phyloP scores from a whole-genome alignment of 2,329 filamentous ascomycete species.

The Fusarium clavum region DNA sequence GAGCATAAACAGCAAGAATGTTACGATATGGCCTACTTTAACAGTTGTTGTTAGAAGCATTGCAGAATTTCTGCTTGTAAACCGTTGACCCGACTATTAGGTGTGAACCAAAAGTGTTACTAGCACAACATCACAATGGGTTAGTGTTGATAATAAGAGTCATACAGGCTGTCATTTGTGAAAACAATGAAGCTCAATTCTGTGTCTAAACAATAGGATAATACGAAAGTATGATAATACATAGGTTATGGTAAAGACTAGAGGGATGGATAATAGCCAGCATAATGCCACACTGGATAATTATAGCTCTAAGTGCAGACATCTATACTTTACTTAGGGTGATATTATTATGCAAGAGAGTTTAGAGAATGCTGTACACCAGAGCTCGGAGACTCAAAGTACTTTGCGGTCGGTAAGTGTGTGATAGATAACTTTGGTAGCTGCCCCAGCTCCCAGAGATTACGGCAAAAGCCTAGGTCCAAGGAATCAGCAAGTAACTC shows the following conservation, averaged over 20 bases:
- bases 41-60: not conserved
- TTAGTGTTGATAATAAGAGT: not conserved
- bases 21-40: not conserved
- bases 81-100: not conserved
- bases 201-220: not conserved
- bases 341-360: not conserved
- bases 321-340: not conserved
- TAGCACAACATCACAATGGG: not conserved
- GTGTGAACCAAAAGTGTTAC: not conserved
- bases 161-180: not conserved
- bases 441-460: not conserved
- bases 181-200: not conserved
- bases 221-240: not conserved
- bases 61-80: not conserved
- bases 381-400: not conserved
- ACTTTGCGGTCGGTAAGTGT: not conserved
- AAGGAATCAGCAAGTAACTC: not conserved
- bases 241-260: not conserved
- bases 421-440: not conserved
- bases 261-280: not conserved
- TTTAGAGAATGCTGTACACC: not conserved
- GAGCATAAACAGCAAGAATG: not conserved
- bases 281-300: not conserved
- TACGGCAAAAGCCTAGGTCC: not conserved
- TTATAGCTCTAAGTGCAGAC: not conserved